Evolutionary conservation across 495 filamentous ascomycete species (phyloP).

Genomic region (Aspergillus affinis): DNA sequence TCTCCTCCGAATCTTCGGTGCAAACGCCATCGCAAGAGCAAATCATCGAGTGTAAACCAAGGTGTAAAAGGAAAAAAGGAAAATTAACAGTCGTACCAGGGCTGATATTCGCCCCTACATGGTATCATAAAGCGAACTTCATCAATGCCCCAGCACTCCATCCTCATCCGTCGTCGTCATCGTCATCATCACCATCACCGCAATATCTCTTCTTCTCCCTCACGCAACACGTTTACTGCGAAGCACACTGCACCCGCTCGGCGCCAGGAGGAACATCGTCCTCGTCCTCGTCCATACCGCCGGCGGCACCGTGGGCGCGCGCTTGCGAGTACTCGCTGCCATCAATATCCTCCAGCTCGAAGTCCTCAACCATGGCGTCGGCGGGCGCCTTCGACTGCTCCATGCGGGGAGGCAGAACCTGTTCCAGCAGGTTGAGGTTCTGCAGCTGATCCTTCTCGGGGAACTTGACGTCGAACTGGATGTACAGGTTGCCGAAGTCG

Average conservation of each 20-base stretch:
- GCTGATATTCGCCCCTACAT: slow-evolving; percentile 34
- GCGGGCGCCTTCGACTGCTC: slow-evolving; percentile 60
- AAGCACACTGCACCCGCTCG: slow-evolving; percentile 96
- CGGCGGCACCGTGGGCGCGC: slow-evolving; percentile 67
- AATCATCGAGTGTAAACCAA: slow-evolving; percentile 15
- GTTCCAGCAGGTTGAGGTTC: slow-evolving; percentile 64
- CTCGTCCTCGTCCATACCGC: slow-evolving; percentile 81
- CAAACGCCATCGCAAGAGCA: slow-evolving; percentile 42
- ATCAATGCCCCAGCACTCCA: slow-evolving; percentile 30
- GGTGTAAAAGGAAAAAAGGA: slow-evolving; percentile 22
- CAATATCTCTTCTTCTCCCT: neutral
- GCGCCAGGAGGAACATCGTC: slow-evolving; percentile 73
- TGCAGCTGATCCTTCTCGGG: slow-evolving; percentile 59
- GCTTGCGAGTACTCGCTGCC: slow-evolving; percentile 61
- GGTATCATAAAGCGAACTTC: slow-evolving; percentile 48
- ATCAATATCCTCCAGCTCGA: slow-evolving; percentile 78
- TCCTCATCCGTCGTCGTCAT: slow-evolving; percentile 13
- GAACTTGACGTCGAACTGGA: slow-evolving; percentile 98
- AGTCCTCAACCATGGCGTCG: slow-evolving; percentile 90
- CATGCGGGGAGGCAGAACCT: slow-evolving; percentile 73
- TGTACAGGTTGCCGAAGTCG: slow-evolving; percentile 93
- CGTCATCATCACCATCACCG: neutral
- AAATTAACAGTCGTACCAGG: slow-evolving; percentile 24
- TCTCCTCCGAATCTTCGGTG: slow-evolving; percentile 38
- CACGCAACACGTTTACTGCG: slow-evolving; percentile 65